Evolutionary conservation across 2,329 filamentous ascomycete genomes (phyloP).

Genomic region (Paracoccidioides lutzii): DNA sequence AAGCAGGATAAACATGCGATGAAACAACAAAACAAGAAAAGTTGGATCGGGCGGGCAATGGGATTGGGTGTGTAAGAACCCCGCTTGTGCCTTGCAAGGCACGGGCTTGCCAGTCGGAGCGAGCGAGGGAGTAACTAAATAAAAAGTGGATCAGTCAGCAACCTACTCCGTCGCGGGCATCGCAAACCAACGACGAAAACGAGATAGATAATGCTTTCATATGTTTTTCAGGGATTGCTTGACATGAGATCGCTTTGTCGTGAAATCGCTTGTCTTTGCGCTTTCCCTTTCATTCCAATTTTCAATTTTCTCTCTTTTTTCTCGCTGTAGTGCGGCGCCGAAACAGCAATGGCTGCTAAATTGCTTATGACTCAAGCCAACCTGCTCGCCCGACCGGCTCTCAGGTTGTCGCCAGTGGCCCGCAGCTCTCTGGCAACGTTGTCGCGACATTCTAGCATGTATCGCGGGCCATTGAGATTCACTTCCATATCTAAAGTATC

Average conservation of each 20-base stretch:
- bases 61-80: too few species aligned
- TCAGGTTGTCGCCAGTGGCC: slow-evolving; percentile 26
- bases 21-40: too few species aligned
- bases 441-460: slow-evolving; percentile 16
- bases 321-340: neutral
- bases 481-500: slow-evolving; percentile 14
- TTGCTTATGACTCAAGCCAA: slow-evolving; percentile 22
- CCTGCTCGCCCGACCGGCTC: slow-evolving; percentile 20
- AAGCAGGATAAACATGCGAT: too few species aligned
- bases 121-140: too few species aligned
- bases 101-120: too few species aligned
- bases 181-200: too few species aligned
- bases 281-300: neutral
- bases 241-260: neutral
- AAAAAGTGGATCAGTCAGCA: too few species aligned
- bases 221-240: neutral
- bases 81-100: too few species aligned
- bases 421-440: slow-evolving; percentile 24
- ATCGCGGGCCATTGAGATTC: slow-evolving; percentile 17
- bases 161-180: too few species aligned
- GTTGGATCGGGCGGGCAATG: too few species aligned
- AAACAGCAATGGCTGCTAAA: slow-evolving; percentile 21
- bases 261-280: neutral
- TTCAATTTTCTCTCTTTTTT: neutral
- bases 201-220: too few species aligned